phyloP scores from a whole-genome alignment of 2,329 filamentous ascomycete genomes.

The Clarireedia monteithiana region DNA sequence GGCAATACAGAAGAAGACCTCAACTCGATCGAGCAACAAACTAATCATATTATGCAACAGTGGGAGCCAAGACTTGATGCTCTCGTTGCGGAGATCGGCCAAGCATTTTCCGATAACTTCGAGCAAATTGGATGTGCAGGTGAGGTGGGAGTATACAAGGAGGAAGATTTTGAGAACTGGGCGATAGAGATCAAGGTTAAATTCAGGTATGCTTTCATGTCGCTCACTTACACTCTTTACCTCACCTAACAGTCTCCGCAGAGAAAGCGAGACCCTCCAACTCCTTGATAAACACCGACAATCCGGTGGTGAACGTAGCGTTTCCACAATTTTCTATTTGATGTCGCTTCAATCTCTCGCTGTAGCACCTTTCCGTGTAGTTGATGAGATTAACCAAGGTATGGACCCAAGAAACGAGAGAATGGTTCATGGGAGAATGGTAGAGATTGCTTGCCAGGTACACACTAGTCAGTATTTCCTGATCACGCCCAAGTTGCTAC shows the following conservation, averaged over 20 bases:
- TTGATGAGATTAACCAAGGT: conserved; percentile 98
- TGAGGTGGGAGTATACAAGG: conserved; percentile 81
- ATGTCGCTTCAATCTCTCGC: conserved; percentile 95
- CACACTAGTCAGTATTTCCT: conserved; percentile 85
- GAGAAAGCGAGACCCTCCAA: conserved; percentile 74
- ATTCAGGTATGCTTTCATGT: conserved; percentile 59
- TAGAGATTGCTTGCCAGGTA: conserved; percentile 88
- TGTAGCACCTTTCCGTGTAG: conserved; percentile 90
- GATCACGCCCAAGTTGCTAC: conserved; percentile 92
- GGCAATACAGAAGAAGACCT: conserved; percentile 48
- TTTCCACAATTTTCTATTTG: conserved; percentile 97
- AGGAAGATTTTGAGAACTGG: conserved; percentile 91
- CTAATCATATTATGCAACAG: conserved; percentile 55
- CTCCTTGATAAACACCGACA: conserved; percentile 86
- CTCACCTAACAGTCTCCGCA: conserved; percentile 28
- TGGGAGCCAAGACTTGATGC: conserved; percentile 83
- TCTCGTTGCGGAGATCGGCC: conserved; percentile 73
- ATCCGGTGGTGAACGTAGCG: conserved; percentile 90
- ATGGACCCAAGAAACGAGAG: conserved; percentile 99
- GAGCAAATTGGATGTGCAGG: conserved; percentile 90
- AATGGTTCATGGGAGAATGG: conserved; percentile 96
- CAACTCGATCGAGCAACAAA: conserved; percentile 46
- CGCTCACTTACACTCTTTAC: background rate
- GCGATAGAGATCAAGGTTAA: conserved; percentile 90
- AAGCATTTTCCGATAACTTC: conserved; percentile 90